Evolutionary conservation across 2,329 filamentous ascomycete species (phyloP), one percentile per base, ranked within the genome.

Genomic region (Pyricularia pennisetigena): DNA sequence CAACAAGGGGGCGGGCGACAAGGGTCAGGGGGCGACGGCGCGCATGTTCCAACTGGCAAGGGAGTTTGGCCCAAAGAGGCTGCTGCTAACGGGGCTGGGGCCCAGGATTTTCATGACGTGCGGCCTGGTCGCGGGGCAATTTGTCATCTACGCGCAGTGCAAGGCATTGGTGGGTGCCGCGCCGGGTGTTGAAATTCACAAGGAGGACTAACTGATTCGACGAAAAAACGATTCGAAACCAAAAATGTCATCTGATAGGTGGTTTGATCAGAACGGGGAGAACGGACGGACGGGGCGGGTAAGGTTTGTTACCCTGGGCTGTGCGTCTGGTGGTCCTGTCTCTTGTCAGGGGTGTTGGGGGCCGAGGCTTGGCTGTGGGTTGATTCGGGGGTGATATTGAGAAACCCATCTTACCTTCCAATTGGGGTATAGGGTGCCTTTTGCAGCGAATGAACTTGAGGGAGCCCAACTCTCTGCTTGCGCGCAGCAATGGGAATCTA

Each of bases 81-180:
- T 85, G 70, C 72, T 85, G 32, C 69, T 82, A 8, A 77, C 81
- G 0, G 83, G 83, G 0, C 75, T 85, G 67, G 83, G 82, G 0
- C 83, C 83, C 14, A 80, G 83, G 75, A 64, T 85, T 5, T 69
- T 85, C 68, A 85, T 85, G 83, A 85, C 83, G 0, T 84, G 82
- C 67, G 82, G 80, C 5, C 73, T 85, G 30, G 83, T 85, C 0
- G 79, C 82, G 1, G 82, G 80, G 0, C 83, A 85, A 72, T 85
- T 85, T 72, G 83, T 85, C 26, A 84, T 85, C 49, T 85, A 85
- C 68, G 82, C 82, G 2, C 82, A 85, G 72, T 85, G 82, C 76
- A 85, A 85, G 77, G 72, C 81, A 4, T 74, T 85, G 20, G 83
- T 83, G 1, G 82, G 82, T 0, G 83, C 83, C 4, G 82, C 83